Evolutionary conservation across 2,329 filamentous ascomycete species (phyloP).

Genomic region (Whalleya microplaca): DNA sequence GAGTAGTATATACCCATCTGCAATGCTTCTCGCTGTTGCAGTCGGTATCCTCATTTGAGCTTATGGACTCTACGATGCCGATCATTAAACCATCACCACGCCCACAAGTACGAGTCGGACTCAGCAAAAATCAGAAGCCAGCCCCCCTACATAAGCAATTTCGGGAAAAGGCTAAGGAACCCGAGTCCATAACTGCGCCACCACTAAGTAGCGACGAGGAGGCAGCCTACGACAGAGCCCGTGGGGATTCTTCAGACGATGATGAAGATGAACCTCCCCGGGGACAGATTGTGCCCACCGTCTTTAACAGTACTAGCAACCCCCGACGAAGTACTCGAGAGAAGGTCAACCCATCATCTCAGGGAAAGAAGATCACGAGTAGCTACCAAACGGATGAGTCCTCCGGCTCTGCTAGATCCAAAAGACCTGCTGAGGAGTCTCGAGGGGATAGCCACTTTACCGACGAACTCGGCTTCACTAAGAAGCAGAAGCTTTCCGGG

Average conservation of each 20-base stretch:
- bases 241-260: conserved; percentile 26
- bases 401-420: conserved; percentile 28
- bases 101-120: conserved; percentile 10
- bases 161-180: conserved; percentile 21
- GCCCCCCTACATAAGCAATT: conserved; percentile 16
- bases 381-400: conserved; percentile 11
- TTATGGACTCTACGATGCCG: conserved; percentile 5
- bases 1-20: not conserved
- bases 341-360: conserved; percentile 2
- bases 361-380: not conserved
- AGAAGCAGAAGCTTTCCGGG: conserved; percentile 7
- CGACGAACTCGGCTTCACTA: conserved; percentile 16
- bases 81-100: conserved; percentile 3
- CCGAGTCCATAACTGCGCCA: conserved; percentile 29
- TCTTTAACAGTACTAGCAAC: conserved; percentile 31
- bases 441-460: conserved; percentile 16
- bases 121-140: conserved; percentile 17
- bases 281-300: conserved; percentile 40
- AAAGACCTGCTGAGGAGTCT: conserved; percentile 27
- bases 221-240: conserved; percentile 12
- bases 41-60: not conserved
- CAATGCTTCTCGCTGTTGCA: not conserved
- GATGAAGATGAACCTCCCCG: conserved; percentile 32
- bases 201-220: conserved; percentile 34
- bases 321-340: conserved; percentile 4